Conservation (phyloP, 805 yeast genomes). For the Ogataea saltuana region DNA sequence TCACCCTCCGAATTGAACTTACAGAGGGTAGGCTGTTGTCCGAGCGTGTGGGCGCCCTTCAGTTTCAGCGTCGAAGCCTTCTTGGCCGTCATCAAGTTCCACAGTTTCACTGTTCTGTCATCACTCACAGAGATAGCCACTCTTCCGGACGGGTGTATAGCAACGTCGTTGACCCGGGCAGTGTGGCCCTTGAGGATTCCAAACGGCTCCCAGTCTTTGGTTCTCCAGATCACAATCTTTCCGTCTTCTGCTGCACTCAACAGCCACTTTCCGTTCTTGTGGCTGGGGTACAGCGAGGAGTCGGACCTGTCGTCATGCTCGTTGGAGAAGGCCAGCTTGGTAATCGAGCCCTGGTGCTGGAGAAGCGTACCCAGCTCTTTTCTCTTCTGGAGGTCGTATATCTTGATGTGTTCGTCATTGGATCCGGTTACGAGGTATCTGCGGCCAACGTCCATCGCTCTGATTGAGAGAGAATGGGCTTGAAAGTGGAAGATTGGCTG, state of each 20-base stretch:
- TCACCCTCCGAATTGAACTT: constrained; percentile 57
- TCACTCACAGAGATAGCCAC: constrained; percentile 87
- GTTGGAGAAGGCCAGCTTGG: constrained; percentile 68
- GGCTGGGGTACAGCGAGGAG: constrained; percentile 22
- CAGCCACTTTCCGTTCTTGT: constrained; percentile 79
- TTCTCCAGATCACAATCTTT: constrained; percentile 86
- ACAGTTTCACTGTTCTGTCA: constrained; percentile 80
- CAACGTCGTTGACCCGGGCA: constrained; percentile 78
- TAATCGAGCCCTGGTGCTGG: constrained; percentile 85
- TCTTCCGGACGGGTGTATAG: constrained; percentile 87
- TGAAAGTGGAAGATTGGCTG: constrained; percentile 95
- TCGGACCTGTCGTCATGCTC: constrained; percentile 39
- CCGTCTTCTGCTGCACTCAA: constrained; percentile 92
- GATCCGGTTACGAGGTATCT: constrained; percentile 91
- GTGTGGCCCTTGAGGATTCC: constrained; percentile 88
- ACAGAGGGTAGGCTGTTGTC: constrained; percentile 43
- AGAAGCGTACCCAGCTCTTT: constrained; percentile 89
- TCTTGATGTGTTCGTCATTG: constrained; percentile 92
- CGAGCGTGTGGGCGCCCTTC: constrained; percentile 64
- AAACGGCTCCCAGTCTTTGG: constrained; percentile 94
- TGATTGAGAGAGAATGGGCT: constrained; percentile 88
- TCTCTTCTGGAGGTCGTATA: constrained; percentile 90
- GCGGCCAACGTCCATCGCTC: constrained; percentile 78
- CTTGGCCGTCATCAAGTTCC: constrained; percentile 97
- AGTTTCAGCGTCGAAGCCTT: constrained; percentile 84